Evolutionary conservation across 768 basidiomycete species (phyloP).

Genomic region (Lentinula raphanica): DNA sequence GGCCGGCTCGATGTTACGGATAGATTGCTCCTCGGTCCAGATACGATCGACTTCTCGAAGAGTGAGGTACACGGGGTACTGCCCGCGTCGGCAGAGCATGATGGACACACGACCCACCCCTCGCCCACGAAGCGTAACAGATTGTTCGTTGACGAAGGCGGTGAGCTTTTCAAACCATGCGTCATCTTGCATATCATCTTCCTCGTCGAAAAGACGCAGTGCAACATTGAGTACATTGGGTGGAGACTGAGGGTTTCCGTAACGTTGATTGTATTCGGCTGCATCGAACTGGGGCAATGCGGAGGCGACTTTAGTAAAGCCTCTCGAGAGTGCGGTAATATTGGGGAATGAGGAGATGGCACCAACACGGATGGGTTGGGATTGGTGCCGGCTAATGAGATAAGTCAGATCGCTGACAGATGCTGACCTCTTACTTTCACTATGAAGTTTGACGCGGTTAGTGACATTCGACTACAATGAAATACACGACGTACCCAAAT

Average conservation of each 20-base stretch:
- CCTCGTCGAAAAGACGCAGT: slow-evolving; percentile 79
- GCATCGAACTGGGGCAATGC: slow-evolving; percentile 72
- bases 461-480: not conserved
- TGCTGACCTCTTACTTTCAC: slow-evolving; percentile 71
- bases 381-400: slow-evolving; percentile 79
- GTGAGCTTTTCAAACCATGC: slow-evolving; percentile 72
- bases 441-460: slow-evolving; percentile 22
- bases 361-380: slow-evolving; percentile 86
- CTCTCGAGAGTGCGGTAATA: slow-evolving; percentile 57
- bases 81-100: slow-evolving; percentile 83
- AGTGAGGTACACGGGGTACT: slow-evolving; percentile 95
- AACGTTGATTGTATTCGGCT: slow-evolving; percentile 67
- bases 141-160: slow-evolving; percentile 66
- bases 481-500: slow-evolving; percentile 32
- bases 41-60: slow-evolving; percentile 57
- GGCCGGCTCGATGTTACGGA: slow-evolving; percentile 97
- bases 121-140: slow-evolving; percentile 55
- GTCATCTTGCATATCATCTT: slow-evolving; percentile 71
- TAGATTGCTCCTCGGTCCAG: slow-evolving; percentile 94
- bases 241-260: slow-evolving; percentile 66
- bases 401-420: slow-evolving; percentile 96
- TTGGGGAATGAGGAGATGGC: slow-evolving; percentile 89
- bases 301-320: slow-evolving; percentile 69
- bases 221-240: slow-evolving; percentile 95
- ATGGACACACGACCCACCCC: slow-evolving; percentile 92